Base-by-base conservation (phyloP, 768 basidiomycete genomes). In the Lentinula lateritia region DNA sequence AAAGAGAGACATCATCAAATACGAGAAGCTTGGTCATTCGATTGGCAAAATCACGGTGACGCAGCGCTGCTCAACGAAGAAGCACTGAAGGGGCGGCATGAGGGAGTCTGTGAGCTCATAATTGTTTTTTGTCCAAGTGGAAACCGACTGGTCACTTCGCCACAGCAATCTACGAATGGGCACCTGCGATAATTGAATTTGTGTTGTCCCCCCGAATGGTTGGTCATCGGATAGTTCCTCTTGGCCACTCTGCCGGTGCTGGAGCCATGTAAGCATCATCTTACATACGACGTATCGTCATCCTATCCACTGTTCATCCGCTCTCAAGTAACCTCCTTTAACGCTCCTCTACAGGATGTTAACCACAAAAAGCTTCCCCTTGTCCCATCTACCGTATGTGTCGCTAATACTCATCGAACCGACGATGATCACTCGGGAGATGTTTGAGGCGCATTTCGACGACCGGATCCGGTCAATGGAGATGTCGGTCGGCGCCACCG, bases 361-460 rank as follows among this genome's bases (percentile, higher is more conserved):
- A 32, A 74, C 78, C 10, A 75, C 74, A 4, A 74, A 70, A 54
- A 66, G 67, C 20, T 71, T 75, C 36, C 65, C 72, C 6, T 28
- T 67, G 6, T 57, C 67, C 5, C 41, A 64, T 2, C 48, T 72
- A 13, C 74, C 75, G 2, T 77, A 74, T 62, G 52, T 65, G 7
- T 72, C 76, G 6, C 60, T 82, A 9, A 69, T 84, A 43, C 74
- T 83, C 45, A 65, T 82, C 16, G 83, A 84, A 64, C 74, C 81
- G 0, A 76, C 78, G 0, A 72, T 81, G 39, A 71, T 77, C 6
- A 70, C 66, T 38, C 58, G 48, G 32, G 75, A 77, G 41, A 55
- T 77, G 3, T 80, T 77, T 68, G 67, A 74, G 32, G 61, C 65
- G 3, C 67, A 74, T 34, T 62, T 75, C 12, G 74, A 78, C 35